These are phyloP conservation scores for Alternaria gaisen DNA, from an alignment of 2,329 filamentous ascomycete species.

Conservation along the genomic window DNA sequence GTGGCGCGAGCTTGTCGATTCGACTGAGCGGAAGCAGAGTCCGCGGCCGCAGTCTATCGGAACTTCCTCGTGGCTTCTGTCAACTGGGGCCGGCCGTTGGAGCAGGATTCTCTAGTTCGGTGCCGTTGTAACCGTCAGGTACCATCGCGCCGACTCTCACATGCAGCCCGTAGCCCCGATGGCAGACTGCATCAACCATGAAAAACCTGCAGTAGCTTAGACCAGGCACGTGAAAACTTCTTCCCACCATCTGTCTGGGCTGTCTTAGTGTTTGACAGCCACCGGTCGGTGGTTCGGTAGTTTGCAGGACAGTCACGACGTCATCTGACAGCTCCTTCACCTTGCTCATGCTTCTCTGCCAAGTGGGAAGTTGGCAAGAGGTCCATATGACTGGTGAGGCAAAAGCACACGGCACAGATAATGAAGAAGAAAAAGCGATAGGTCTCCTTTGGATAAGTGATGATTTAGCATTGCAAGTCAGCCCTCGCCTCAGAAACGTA, in stretches of 20 bases:
- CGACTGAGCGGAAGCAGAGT: slow-evolving; percentile 2
- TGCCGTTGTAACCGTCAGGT: slow-evolving; percentile 10
- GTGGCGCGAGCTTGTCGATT: slow-evolving; percentile 16
- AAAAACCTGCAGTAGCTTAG: slow-evolving; percentile 14
- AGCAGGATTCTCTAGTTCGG: neutral
- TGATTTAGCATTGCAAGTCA: neutral
- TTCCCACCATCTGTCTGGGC: slow-evolving; percentile 7
- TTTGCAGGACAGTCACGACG: neutral
- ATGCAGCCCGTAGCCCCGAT: slow-evolving; percentile 4
- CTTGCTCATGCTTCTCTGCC: slow-evolving; percentile 2
- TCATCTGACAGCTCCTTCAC: slow-evolving; percentile 7
- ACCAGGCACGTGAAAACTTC: slow-evolving; percentile 10
- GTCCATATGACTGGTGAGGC: neutral
- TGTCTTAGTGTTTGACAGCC: slow-evolving; percentile 2
- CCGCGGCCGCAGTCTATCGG: neutral
- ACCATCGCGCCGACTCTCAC: slow-evolving; percentile 3
- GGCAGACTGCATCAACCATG: slow-evolving; percentile 1
- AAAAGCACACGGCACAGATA: neutral
- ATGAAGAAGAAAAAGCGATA: slow-evolving; percentile 3
- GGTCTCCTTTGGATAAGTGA: neutral
- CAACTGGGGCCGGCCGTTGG: slow-evolving; percentile 5
- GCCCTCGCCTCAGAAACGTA: neutral
- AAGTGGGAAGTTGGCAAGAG: neutral
- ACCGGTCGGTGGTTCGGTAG: slow-evolving; percentile 7
- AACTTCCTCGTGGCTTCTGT: slow-evolving; percentile 7